These are phyloP conservation scores for Cutaneotrichosporon cavernicola DNA, from an alignment of 1,284 basidiomycete species.

Conservation along the genomic window DNA sequence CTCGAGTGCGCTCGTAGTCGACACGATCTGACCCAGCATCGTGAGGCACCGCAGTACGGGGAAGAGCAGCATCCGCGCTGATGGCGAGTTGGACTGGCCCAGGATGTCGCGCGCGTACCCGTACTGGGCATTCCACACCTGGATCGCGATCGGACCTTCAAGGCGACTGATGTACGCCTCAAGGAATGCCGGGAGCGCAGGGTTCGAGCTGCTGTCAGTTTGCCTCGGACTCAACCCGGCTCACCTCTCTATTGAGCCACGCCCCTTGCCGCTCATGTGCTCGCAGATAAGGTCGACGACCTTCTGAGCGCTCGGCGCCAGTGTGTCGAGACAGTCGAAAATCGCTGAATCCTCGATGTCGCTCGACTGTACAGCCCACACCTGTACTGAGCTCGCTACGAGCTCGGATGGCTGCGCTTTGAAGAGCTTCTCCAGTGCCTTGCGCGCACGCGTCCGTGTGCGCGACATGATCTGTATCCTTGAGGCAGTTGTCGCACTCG, in stretches of 20 bases:
- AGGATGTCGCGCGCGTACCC: slow-evolving; percentile 77
- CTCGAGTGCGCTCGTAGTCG: slow-evolving; percentile 83
- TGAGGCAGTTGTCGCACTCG: slow-evolving; percentile 11
- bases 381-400: slow-evolving; percentile 59
- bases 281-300: slow-evolving; percentile 89
- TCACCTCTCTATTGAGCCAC: slow-evolving; percentile 59
- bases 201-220: slow-evolving; percentile 58
- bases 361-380: slow-evolving; percentile 36
- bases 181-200: slow-evolving; percentile 62
- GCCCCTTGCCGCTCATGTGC: slow-evolving; percentile 55
- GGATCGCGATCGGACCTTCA: slow-evolving; percentile 83
- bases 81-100: slow-evolving; percentile 61
- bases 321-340: slow-evolving; percentile 78
- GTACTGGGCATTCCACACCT: slow-evolving; percentile 83
- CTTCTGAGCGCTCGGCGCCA: slow-evolving; percentile 81
- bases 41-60: slow-evolving; percentile 73
- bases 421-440: slow-evolving; percentile 83
- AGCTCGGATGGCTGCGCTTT: slow-evolving; percentile 74
- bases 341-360: slow-evolving; percentile 55
- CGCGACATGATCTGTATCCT: slow-evolving; percentile 46
- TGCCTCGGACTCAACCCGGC: slow-evolving; percentile 61
- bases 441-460: slow-evolving; percentile 63
- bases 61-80: slow-evolving; percentile 65
- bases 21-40: slow-evolving; percentile 72
- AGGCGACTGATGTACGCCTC: slow-evolving; percentile 81